Base-by-base conservation (phyloP, 306 rosid species). In the Spatholobus suberectus region DNA sequence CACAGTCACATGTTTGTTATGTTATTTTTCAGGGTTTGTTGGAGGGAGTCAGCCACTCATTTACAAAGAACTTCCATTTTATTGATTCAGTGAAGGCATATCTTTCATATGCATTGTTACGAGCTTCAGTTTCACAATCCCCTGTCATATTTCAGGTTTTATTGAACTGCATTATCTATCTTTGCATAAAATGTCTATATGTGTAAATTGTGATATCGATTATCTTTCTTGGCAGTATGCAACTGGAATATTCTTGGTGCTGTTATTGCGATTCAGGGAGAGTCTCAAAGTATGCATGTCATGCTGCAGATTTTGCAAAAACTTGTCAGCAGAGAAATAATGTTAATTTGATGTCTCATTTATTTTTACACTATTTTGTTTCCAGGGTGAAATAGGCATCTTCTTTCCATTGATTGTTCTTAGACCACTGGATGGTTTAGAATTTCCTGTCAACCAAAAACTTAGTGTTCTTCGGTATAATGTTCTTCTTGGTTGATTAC, bases 51-150 rank as follows among this genome's bases (percentile, higher is more conserved):
- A 93, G 94, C 76, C 96, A 96, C 81, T 83, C 94, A 75, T 96
- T 94, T 88, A 96, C 98, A 32, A 92, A 94, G 86, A 91, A 94
- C 88, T 94, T 94, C 83, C 97, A 96, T 88, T 96, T 96, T 85
- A 96, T 96, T 81, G 99, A 96, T 82, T 94, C 99, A n/a, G 99
- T 96, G 88, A 96, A 96, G 90, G 99, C 99, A 47, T 96, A 92
- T 88, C 97, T 96, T 84, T 96, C 99, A 55, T 96, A 96, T 87
- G 99, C 97, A 38, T 83, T 96, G 80, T 81, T 96, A 85, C 93
- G 98, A 82, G 97, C 99, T 88, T 92, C 97, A 82, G 97, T 96
- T 86, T 92, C 98, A 26, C 97, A 92, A 81, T 91, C 97, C 77
- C 92, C 97, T 15, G 86, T 92, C 81, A 96, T 96, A 94, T 96